Conservation (phyloP, 2,329 filamentous ascomycete genomes). For the Aspergillus viridinutans region DNA sequence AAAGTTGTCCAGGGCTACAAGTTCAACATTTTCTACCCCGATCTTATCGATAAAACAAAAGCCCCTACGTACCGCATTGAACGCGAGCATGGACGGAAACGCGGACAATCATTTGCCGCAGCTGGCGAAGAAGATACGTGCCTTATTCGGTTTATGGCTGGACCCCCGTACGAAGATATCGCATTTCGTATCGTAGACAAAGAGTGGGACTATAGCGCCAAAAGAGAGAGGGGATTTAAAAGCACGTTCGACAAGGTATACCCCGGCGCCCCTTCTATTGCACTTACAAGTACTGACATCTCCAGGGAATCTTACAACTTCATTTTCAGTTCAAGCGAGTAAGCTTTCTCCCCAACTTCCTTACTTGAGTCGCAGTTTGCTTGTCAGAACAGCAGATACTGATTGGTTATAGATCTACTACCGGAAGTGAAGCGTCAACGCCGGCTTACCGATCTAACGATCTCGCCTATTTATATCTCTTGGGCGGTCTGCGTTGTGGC, state of each 20-base stretch:
- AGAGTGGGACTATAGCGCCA: constrained; percentile 98
- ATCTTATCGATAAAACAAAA: constrained; percentile 90
- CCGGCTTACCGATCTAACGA: not conserved
- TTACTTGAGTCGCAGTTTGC: constrained; percentile 2
- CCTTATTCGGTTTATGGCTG: constrained; percentile 90
- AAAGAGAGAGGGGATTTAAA: constrained; percentile 87
- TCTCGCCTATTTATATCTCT: not conserved
- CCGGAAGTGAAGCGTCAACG: constrained; percentile 38
- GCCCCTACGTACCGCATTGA: constrained; percentile 96
- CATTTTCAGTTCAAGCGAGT: constrained; percentile 99
- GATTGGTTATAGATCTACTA: constrained; percentile 40
- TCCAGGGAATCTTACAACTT: constrained; percentile 83
- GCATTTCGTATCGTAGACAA: constrained; percentile 97
- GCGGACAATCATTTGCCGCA: constrained; percentile 86
- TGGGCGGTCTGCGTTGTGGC: not conserved
- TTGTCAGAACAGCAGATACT: constrained; percentile 4
- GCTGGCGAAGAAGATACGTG: constrained; percentile 97
- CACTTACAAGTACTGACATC: not conserved
- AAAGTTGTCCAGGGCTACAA: constrained; percentile 99
- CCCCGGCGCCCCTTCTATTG: constrained; percentile 10
- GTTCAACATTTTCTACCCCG: constrained; percentile 99
- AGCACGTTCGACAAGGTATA: constrained; percentile 96
- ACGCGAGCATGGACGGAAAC: constrained; percentile 80
- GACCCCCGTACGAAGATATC: constrained; percentile 93
- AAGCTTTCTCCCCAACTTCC: constrained; percentile 19